Base-by-base conservation (phyloP, 768 basidiomycete species). In the Mycena metata region DNA sequence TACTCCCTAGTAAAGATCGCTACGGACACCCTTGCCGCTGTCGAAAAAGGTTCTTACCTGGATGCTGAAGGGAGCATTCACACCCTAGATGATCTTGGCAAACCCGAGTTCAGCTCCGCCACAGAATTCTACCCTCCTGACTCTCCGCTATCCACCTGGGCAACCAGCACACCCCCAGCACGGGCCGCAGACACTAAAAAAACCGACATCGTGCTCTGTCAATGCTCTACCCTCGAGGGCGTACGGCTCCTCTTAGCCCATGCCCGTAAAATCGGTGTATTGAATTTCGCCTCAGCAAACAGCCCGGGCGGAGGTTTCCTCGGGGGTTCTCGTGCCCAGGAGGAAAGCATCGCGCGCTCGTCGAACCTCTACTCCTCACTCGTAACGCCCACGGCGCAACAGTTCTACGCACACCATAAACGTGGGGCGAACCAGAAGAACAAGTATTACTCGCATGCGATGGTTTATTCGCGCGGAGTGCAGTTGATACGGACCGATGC, bases 221-320 rank as follows among this genome's bases (percentile, higher is more conserved):
- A 85, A 72, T 76, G 81, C 13, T 85, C 86, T 19, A 86, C 86
- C 1, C 78, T 87, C 21, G 82, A 82, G 21, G 84, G 83, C 24
- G 80, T 83, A 12, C 19, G 19, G 45, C 46, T 8, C 33, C n/a
- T 15, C 36, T 33, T 10, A 26, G 1, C 52, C 2, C 43, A 11
- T 33, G 3, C 52, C 51, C 33, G 45, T 19, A 46, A 21, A 46
- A 76, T 86, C 16, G 86, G 83, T 30, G 76, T 88, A 19, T 84
- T 89, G 26, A 88, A 83, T 71, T 89, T 89, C 69, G 88, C 88
- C 11, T 87, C 86, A 10, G 87, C 87, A 17, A 85, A 79, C 41
- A 83, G 83, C 21, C 86, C 86, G 1, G 88, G 88, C 5, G 88
- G 88, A 8, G 87, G 88, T 16, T 89, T 89, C 73, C 79, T 83